Conservation (phyloP, 2,329 filamentous ascomycete species). For the Paraphoma sp. region DNA sequence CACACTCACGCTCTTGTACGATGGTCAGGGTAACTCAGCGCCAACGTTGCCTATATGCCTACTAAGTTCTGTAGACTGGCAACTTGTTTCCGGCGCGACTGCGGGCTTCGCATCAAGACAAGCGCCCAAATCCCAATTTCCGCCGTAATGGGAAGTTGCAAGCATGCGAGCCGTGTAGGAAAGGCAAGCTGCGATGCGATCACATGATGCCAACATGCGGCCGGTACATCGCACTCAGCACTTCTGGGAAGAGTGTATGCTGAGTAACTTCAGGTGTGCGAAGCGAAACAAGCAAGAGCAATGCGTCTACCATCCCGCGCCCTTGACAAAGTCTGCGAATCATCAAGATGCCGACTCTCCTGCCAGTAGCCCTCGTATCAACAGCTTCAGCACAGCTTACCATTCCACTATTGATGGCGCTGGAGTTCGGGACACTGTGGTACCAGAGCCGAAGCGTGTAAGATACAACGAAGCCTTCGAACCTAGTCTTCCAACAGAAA, state of each 20-base stretch:
- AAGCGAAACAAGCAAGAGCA: conserved; percentile 34
- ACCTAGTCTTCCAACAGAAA: background rate
- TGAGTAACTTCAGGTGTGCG: conserved; percentile 24
- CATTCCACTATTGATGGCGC: background rate
- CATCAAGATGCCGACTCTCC: conserved; percentile 14
- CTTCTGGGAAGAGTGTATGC: background rate
- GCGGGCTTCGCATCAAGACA: conserved; percentile 32
- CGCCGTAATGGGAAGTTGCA: conserved; percentile 48
- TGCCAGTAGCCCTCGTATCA: conserved; percentile 12
- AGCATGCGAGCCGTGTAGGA: conserved; percentile 46
- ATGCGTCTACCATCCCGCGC: conserved; percentile 47
- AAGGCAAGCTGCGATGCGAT: conserved; percentile 45
- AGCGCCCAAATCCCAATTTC: conserved; percentile 33
- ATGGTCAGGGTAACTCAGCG: background rate
- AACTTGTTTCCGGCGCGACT: conserved; percentile 39
- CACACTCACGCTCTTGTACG: too few relatives aligned
- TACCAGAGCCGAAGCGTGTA: conserved; percentile 2
- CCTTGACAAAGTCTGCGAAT: conserved; percentile 37
- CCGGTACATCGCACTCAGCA: background rate
- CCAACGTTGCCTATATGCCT: too few relatives aligned
- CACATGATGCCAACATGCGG: conserved; percentile 45
- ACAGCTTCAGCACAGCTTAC: conserved; percentile 4
- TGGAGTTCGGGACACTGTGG: background rate
- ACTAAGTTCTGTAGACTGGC: conserved; percentile 25
- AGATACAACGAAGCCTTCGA: background rate